These are phyloP conservation scores for Cryphonectria japonica DNA, from an alignment of 2,329 filamentous ascomycete genomes.

Conservation along the genomic window DNA sequence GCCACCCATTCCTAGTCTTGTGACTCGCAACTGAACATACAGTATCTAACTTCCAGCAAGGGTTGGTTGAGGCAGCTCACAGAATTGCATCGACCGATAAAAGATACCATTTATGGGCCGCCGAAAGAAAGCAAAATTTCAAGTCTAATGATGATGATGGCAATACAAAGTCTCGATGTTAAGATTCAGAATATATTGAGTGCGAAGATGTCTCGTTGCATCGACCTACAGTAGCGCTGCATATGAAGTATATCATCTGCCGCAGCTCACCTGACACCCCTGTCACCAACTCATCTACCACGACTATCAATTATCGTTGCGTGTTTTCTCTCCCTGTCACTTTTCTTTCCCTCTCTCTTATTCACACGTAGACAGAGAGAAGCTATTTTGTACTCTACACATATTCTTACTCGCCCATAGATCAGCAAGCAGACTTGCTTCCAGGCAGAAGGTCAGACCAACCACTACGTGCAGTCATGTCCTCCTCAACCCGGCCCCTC, in stretches of 20 bases:
- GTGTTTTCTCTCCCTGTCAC: neutral
- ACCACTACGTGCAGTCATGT: constrained; percentile 18
- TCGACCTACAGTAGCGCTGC: constrained; percentile 4
- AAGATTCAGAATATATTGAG: neutral
- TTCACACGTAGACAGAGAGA: neutral
- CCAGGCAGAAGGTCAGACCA: neutral
- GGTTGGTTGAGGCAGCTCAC: no score
- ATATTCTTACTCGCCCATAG: neutral
- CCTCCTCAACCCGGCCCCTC: constrained; percentile 20
- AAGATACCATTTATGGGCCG: no score
- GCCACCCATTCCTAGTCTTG: no score
- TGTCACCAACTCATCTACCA: neutral
- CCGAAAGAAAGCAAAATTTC: neutral
- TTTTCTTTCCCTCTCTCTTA: neutral
- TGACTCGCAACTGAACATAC: neutral
- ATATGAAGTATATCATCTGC: neutral
- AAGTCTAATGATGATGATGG: neutral
- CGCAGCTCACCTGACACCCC: constrained; percentile 8
- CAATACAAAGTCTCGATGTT: no score
- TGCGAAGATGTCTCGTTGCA: neutral
- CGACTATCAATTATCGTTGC: neutral
- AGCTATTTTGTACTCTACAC: neutral
- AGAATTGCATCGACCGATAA: no score
- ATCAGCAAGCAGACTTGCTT: neutral
- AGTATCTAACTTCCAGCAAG: neutral